A percentile compares a stretch with the other conserved stretches of the same genome.
Conservation (phyloP, 345 rosid genomes). For the Mercurialis annua region DNA sequence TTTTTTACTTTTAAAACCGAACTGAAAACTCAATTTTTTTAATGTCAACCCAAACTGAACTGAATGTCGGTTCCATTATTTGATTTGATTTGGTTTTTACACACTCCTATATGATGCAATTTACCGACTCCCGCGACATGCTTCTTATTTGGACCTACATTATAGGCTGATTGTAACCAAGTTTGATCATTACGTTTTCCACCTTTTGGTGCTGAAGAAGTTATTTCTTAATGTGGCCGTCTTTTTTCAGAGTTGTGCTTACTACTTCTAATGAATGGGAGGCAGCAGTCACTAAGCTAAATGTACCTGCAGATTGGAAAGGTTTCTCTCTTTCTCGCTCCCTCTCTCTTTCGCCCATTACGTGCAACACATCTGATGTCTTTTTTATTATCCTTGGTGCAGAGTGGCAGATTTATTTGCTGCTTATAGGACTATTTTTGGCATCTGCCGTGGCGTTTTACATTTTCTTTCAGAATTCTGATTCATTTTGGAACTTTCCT, state of each 20-base stretch:
- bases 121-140: neutral
- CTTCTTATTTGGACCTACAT: neutral
- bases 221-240: constrained; percentile 10
- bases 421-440: constrained; percentile 72
- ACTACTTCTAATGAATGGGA: constrained; percentile 85
- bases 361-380: neutral
- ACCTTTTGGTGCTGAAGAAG: neutral
- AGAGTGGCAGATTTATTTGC: constrained; percentile 92
- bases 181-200: neutral
- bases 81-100: too few relatives aligned
- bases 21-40: too few relatives aligned
- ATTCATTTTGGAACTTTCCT: constrained; percentile 81
- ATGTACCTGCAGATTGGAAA: constrained; percentile 94
- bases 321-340: constrained; percentile 40
- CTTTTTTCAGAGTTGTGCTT: constrained; percentile 62
- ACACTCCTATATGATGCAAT: neutral
- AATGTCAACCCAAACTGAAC: too few relatives aligned
- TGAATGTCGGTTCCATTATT: too few relatives aligned
- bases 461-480: constrained; percentile 78
- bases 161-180: neutral
- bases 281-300: constrained; percentile 70
- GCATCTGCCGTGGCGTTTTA: constrained; percentile 75
- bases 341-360: neutral
- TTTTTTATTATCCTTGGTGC: constrained; percentile 28
- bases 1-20: too few relatives aligned